These are phyloP conservation scores for Gaertneriomyces semiglobifer DNA, from an alignment of 192 early-diverging fungal genomes.

Conservation along the genomic window DNA sequence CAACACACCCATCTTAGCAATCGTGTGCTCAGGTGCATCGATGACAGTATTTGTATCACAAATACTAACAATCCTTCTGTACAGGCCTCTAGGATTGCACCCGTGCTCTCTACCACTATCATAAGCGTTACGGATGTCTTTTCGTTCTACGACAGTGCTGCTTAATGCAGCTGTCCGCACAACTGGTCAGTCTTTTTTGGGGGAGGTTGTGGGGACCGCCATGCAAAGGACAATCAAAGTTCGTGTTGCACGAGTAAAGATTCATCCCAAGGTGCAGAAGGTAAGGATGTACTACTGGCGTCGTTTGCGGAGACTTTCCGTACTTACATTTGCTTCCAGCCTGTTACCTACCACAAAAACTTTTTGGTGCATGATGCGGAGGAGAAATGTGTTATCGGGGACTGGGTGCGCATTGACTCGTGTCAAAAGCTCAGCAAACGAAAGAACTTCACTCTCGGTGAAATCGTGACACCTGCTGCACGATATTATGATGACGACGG, in stretches of 20 bases:
- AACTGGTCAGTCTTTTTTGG: constrained; percentile 42
- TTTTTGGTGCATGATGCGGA: constrained; percentile 86
- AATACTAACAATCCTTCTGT: neutral
- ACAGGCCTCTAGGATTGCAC: neutral
- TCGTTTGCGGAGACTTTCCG: neutral
- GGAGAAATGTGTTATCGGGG: constrained; percentile 77
- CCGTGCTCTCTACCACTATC: neutral
- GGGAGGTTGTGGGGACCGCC: constrained; percentile 82
- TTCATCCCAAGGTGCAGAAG: constrained; percentile 84
- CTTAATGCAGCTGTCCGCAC: neutral
- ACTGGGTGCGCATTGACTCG: constrained; percentile 87
- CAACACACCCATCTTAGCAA: neutral
- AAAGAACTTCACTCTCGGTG: constrained; percentile 86
- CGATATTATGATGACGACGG: constrained; percentile 38
- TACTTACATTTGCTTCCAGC: constrained; percentile 45
- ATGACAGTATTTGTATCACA: neutral
- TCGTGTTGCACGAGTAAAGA: constrained; percentile 66
- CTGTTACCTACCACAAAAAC: constrained; percentile 77
- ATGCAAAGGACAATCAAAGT: constrained; percentile 92
- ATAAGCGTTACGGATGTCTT: neutral
- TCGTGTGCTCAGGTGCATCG: neutral
- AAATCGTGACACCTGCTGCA: constrained; percentile 55
- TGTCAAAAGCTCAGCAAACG: constrained; percentile 81
- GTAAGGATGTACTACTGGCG: constrained; percentile 37
- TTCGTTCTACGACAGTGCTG: neutral